These are phyloP conservation scores for Spergularia azorica DNA, from an alignment of 179 eudicot species.

Conservation along the genomic window DNA sequence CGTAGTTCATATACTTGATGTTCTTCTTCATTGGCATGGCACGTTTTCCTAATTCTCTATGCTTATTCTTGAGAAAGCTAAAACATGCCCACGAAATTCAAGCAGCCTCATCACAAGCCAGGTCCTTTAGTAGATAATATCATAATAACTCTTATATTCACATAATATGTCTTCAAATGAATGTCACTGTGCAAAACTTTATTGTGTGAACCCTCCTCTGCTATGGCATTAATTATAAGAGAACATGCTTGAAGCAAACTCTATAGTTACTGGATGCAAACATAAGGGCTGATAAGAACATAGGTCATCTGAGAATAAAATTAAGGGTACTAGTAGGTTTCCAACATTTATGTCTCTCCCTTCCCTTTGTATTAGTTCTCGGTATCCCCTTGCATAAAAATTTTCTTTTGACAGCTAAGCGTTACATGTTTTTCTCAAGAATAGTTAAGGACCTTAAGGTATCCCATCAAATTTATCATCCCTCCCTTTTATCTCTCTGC, in stretches of 20 bases:
- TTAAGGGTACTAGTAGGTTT: background rate
- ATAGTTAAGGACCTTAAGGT: background rate
- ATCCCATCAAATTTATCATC: background rate
- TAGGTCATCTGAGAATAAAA: background rate
- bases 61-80: background rate
- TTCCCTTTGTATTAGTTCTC: background rate
- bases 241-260: background rate
- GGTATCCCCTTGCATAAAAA: background rate
- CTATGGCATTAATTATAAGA: background rate
- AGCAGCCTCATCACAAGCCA: background rate
- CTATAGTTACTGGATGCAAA: background rate
- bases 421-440: background rate
- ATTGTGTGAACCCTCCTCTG: background rate
- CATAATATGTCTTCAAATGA: background rate
- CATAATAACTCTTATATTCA: background rate
- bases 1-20: background rate
- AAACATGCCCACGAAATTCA: too few relatives aligned
- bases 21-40: background rate
- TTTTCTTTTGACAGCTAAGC: background rate
- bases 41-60: background rate
- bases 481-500: background rate
- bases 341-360: background rate
- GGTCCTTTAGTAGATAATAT: background rate
- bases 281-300: background rate
- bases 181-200: background rate